Evolutionary conservation across 2,329 filamentous ascomycete species (phyloP).

Genomic region (Fusarium liriodendri): DNA sequence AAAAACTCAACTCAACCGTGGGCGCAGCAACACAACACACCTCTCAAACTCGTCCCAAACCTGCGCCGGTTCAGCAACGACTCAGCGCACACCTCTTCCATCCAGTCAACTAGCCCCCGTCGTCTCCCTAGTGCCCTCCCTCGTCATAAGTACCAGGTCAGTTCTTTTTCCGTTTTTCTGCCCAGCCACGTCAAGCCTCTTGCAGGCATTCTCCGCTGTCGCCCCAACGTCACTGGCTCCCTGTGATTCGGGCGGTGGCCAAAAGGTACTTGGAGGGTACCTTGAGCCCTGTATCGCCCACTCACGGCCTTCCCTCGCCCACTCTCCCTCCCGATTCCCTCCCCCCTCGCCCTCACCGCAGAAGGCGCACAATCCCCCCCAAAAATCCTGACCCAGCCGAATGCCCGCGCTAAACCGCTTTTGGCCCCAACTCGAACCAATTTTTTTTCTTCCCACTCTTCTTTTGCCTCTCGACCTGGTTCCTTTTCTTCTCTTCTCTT

Average conservation of each 20-base stretch:
- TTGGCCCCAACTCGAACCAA: constrained; percentile 45
- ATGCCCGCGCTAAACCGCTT: constrained; percentile 47
- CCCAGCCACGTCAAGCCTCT: constrained; percentile 37
- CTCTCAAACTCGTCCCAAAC: neutral
- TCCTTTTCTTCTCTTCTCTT: constrained; percentile 48
- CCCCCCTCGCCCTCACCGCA: constrained; percentile 40
- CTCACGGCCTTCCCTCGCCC: constrained; percentile 43
- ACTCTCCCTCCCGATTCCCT: constrained; percentile 32
- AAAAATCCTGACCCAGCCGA: constrained; percentile 41
- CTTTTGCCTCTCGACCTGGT: constrained; percentile 48
- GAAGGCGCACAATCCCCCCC: constrained; percentile 37
- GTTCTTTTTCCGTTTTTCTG: constrained; percentile 22
- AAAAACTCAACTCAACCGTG: constrained; percentile 1
- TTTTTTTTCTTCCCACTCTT: constrained; percentile 51
- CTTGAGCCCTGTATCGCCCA: constrained; percentile 30
- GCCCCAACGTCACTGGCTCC: constrained; percentile 32
- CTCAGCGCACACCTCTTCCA: constrained; percentile 20
- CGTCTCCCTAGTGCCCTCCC: constrained; percentile 19
- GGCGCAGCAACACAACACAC: neutral
- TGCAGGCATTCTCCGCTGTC: constrained; percentile 24
- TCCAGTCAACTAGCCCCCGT: constrained; percentile 16
- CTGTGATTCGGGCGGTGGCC: constrained; percentile 37
- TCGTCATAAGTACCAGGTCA: constrained; percentile 31
- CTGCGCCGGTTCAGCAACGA: constrained; percentile 25
- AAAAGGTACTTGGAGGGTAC: constrained; percentile 40